Percentiles rank a stretch among this genome's conserved stretches.
phyloP scores from a whole-genome alignment of 1,284 basidiomycete genomes.

The Ceratobasidium sp. region DNA sequence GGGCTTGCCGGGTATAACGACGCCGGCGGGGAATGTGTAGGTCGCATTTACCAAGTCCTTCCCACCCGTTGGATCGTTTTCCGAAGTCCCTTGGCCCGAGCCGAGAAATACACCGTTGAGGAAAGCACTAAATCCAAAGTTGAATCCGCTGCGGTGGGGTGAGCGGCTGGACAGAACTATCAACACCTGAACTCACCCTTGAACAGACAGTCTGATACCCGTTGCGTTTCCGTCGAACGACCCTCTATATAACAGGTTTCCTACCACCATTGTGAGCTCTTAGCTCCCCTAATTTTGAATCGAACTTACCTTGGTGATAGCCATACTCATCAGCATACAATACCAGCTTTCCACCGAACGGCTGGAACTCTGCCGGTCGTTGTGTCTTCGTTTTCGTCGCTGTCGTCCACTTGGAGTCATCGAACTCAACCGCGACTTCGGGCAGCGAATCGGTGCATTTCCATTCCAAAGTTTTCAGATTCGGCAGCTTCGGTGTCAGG shows the following conservation, averaged over 20 bases:
- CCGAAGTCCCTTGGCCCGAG: slow-evolving; percentile 51
- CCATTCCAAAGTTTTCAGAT: no score
- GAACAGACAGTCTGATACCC: no score
- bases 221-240: slow-evolving; percentile 54
- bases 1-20: slow-evolving; percentile 46
- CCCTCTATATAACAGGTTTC: slow-evolving; percentile 54
- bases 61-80: slow-evolving; percentile 44
- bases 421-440: slow-evolving; percentile 51
- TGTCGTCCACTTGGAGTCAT: slow-evolving; percentile 52
- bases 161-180: slow-evolving; percentile 46
- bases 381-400: slow-evolving; percentile 57
- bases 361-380: no score
- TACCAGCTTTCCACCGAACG: no score
- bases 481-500: slow-evolving; percentile 47
- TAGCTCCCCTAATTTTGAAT: no score
- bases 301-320: no score
- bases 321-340: no score
- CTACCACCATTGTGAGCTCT: no score
- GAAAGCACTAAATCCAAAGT: slow-evolving; percentile 56
- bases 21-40: slow-evolving; percentile 47
- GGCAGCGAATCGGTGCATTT: no score
- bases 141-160: no score
- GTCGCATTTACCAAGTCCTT: slow-evolving; percentile 45
- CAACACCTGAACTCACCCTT: slow-evolving; percentile 53
- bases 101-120: slow-evolving; percentile 57